These are phyloP conservation scores for Colletotrichum euphorbiae DNA, from an alignment of 2,329 filamentous ascomycete genomes.

Conservation along the genomic window DNA sequence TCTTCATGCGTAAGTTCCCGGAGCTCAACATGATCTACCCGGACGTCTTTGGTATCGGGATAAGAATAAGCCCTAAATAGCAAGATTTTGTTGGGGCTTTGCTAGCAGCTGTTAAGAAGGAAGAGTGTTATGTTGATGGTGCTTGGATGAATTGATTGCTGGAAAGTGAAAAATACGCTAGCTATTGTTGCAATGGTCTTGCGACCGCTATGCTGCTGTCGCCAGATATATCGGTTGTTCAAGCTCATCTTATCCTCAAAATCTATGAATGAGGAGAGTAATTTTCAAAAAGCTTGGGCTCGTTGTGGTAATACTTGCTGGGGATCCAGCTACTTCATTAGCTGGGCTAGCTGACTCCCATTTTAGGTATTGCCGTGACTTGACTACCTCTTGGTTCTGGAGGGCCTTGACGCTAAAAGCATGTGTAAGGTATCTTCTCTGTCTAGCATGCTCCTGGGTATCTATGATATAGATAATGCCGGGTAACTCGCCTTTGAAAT, in stretches of 20 bases:
- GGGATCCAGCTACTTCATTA: not conserved
- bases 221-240: not conserved
- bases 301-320: not conserved
- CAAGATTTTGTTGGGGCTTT: not conserved
- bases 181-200: not conserved
- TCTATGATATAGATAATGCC: not conserved
- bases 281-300: not conserved
- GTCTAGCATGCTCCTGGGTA: not conserved
- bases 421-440: not conserved
- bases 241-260: not conserved
- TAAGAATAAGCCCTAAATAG: not conserved
- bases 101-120: constrained; percentile 2
- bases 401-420: not conserved
- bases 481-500: not conserved
- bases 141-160: not conserved
- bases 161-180: not conserved
- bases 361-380: not conserved
- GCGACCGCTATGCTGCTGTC: not conserved
- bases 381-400: not conserved
- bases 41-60: not conserved
- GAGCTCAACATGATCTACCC: not conserved
- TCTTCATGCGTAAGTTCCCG: not conserved
- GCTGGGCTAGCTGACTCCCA: not conserved
- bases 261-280: not conserved
- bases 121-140: constrained; percentile 2